Percentiles rank a stretch among this genome's conserved stretches.
Evolutionary conservation across 73 alveolate genomes (phyloP).

Genomic region (Breviolum minutum): DNA sequence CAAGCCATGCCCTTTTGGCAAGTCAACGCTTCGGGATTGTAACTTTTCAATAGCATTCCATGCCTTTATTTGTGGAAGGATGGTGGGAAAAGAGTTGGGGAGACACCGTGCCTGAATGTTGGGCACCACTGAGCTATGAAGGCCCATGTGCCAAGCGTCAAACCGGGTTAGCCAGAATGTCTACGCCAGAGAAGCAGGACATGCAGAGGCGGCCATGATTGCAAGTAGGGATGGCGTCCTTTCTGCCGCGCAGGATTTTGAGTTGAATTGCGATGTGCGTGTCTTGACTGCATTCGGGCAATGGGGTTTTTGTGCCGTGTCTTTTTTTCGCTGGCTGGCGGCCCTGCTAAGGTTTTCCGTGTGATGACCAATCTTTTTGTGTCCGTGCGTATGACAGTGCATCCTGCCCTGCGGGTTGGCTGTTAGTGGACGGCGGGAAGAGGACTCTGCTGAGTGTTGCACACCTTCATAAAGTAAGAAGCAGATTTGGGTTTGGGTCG

Average conservation of each 20-base stretch:
- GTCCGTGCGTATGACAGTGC: neutral
- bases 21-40: neutral
- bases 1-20: neutral
- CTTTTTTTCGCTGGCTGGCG: no score
- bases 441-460: neutral
- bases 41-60: no score
- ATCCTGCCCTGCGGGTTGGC: neutral
- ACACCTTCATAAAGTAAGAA: no score
- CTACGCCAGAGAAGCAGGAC: neutral
- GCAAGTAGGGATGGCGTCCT: neutral
- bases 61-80: neutral
- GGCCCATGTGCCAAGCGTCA: conserved; percentile 11
- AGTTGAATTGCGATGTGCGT: conserved; percentile 5
- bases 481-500: neutral
- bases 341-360: neutral
- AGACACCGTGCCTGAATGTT: neutral
- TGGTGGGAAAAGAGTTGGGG: neutral
- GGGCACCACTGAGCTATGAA: neutral
- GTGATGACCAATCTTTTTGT: neutral
- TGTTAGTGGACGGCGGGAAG: conserved; percentile 9
- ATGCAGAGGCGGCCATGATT: neutral
- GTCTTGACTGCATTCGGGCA: neutral
- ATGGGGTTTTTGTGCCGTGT: no score
- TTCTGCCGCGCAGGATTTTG: conserved; percentile 11
- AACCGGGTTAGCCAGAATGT: neutral